A percentile compares a stretch with the other conserved stretches of the same genome.
Evolutionary conservation across 2,329 filamentous ascomycete genomes (phyloP).

Genomic region (Pseudocercospora vitis): DNA sequence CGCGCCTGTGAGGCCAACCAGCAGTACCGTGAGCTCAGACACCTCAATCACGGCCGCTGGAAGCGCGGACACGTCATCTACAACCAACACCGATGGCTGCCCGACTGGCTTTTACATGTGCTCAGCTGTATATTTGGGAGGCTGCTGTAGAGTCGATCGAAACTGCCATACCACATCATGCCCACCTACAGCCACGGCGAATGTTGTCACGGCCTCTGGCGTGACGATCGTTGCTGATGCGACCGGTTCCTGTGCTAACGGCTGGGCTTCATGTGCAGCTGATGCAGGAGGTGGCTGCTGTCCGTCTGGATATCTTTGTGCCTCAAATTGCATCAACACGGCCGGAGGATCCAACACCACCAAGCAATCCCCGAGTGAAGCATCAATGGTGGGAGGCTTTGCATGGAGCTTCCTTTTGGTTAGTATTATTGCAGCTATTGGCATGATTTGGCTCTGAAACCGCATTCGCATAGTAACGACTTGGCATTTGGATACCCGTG

Average conservation of each 20-base stretch:
- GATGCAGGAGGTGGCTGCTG: slow-evolving; percentile 78
- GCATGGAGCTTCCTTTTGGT: slow-evolving; percentile 37
- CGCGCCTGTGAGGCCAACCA: slow-evolving; percentile 47
- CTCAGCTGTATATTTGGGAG: slow-evolving; percentile 73
- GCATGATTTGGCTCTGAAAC: slow-evolving; percentile 43
- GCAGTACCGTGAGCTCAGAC: slow-evolving; percentile 23
- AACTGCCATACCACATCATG: slow-evolving; percentile 82
- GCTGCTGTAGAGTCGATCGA: slow-evolving; percentile 85
- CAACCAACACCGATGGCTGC: slow-evolving; percentile 53
- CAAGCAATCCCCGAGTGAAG: slow-evolving; percentile 44
- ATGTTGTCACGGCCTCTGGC: slow-evolving; percentile 63
- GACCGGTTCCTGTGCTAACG: slow-evolving; percentile 63
- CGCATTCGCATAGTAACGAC: neutral
- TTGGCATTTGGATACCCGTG: slow-evolving; percentile 4
- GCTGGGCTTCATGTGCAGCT: slow-evolving; percentile 73
- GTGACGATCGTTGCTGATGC: slow-evolving; percentile 61
- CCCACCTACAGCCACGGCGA: slow-evolving; percentile 61
- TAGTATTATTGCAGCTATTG: slow-evolving; percentile 37
- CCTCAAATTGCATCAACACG: slow-evolving; percentile 65
- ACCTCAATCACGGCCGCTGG: slow-evolving; percentile 23
- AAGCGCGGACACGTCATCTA: slow-evolving; percentile 35
- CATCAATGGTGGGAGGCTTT: slow-evolving; percentile 27
- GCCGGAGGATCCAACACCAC: slow-evolving; percentile 56
- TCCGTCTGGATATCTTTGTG: slow-evolving; percentile 73
- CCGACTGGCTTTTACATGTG: slow-evolving; percentile 93